These are phyloP conservation scores for Capronia epimyces DNA, from an alignment of 2,329 filamentous ascomycete species.

Conservation along the genomic window DNA sequence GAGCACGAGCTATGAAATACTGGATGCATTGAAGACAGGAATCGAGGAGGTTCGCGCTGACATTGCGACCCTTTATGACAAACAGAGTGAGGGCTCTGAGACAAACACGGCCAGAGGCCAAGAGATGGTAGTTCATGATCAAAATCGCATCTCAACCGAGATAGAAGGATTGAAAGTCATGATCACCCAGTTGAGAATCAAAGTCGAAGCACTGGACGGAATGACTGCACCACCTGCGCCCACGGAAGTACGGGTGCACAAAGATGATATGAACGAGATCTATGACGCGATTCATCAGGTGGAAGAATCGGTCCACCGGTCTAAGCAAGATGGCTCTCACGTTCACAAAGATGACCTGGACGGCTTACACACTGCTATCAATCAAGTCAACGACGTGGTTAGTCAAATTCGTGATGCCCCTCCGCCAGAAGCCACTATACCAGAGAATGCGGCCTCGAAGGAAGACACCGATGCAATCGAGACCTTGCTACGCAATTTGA, in stretches of 20 bases:
- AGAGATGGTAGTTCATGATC: slow-evolving; percentile 54
- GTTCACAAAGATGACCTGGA: slow-evolving; percentile 46
- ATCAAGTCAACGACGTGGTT: slow-evolving; percentile 53
- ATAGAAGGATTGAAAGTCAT: slow-evolving; percentile 81
- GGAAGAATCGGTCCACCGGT: slow-evolving; percentile 44
- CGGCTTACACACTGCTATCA: slow-evolving; percentile 41
- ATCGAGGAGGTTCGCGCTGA: slow-evolving; percentile 70
- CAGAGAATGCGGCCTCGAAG: slow-evolving; percentile 58
- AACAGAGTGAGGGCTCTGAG: slow-evolving; percentile 46
- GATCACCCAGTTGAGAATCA: slow-evolving; percentile 74
- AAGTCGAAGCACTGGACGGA: slow-evolving; percentile 71
- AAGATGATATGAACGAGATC: slow-evolving; percentile 44
- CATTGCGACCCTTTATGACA: slow-evolving; percentile 68
- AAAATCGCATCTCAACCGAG: slow-evolving; percentile 57
- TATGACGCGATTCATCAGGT: slow-evolving; percentile 47
- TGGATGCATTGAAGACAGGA: slow-evolving; percentile 80
- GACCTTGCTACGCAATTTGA: slow-evolving; percentile 82
- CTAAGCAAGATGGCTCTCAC: slow-evolving; percentile 31
- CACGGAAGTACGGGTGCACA: slow-evolving; percentile 42
- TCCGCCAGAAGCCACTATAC: slow-evolving; percentile 32
- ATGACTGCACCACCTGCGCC: slow-evolving; percentile 42
- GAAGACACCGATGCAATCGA: slow-evolving; percentile 90
- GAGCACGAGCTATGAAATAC: slow-evolving; percentile 80
- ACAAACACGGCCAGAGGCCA: slow-evolving; percentile 48
- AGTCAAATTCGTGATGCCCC: slow-evolving; percentile 42